Percentiles rank a stretch among this genome's conserved stretches.
phyloP scores from a whole-genome alignment of 2,329 filamentous ascomycete species.

The Achaetomium macrosporum region DNA sequence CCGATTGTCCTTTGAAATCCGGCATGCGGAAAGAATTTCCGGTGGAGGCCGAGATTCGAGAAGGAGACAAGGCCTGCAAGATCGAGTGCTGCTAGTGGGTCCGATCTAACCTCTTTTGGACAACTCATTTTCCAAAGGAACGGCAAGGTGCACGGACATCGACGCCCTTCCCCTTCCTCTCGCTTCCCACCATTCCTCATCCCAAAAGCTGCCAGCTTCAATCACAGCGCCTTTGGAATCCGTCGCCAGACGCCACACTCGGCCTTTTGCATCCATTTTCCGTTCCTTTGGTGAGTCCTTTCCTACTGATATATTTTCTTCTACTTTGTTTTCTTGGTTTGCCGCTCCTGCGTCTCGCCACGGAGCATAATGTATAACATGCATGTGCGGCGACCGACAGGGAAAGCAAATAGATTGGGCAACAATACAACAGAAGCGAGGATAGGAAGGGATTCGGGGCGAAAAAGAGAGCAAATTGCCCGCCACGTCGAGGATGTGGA shows the following conservation, averaged over 20 bases:
- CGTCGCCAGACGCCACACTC: conserved; percentile 11
- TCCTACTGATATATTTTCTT: background rate
- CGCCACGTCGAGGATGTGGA: background rate
- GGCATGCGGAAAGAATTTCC: too few relatives aligned
- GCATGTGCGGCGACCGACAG: conserved; percentile 12
- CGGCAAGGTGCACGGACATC: conserved; percentile 16
- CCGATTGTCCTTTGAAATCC: too few relatives aligned
- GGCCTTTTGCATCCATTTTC: background rate
- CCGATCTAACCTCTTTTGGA: conserved; percentile 20
- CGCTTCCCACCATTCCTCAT: conserved; percentile 16
- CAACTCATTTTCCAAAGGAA: conserved; percentile 23
- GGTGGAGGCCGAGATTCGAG: background rate
- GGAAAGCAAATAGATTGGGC: conserved; percentile 13
- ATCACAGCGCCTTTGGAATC: conserved; percentile 14
- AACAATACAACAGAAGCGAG: background rate
- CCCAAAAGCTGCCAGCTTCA: conserved; percentile 17
- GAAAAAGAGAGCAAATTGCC: background rate
- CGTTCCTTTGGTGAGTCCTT: conserved; percentile 11
- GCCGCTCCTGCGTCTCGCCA: conserved; percentile 2
- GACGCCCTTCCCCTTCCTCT: conserved; percentile 10
- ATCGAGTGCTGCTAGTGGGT: conserved; percentile 16
- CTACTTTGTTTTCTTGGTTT: background rate
- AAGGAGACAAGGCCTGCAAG: conserved; percentile 8
- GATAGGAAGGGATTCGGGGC: background rate
- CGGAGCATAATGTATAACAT: conserved; percentile 13